Percentiles rank a stretch among this genome's conserved stretches.
phyloP scores from a whole-genome alignment of 2,329 filamentous ascomycete species.

The Claviceps lovelessii region DNA sequence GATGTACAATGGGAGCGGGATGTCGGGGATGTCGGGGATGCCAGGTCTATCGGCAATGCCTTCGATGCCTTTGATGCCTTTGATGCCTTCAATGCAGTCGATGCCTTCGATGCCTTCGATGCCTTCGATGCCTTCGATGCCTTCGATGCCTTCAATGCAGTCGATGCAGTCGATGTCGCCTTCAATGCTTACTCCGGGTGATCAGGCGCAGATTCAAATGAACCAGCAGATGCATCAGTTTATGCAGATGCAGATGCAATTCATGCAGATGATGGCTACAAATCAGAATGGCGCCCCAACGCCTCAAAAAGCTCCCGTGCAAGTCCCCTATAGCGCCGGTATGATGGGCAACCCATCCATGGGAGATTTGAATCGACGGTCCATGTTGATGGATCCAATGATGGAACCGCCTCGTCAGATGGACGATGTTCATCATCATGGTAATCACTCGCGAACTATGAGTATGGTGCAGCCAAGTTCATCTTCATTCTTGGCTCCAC shows the following conservation, averaged over 20 bases:
- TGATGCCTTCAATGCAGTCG: constrained; percentile 13
- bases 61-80: constrained; percentile 28
- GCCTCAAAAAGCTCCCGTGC: constrained; percentile 17
- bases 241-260: constrained; percentile 72
- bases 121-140: constrained; percentile 26
- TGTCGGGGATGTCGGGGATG: constrained; percentile 9
- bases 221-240: constrained; percentile 73
- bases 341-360: constrained; percentile 25
- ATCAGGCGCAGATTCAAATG: constrained; percentile 67
- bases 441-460: constrained; percentile 49
- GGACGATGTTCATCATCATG: constrained; percentile 15
- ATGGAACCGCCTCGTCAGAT: constrained; percentile 27
- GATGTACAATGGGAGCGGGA: constrained; percentile 23
- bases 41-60: no score
- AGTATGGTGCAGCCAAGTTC: constrained; percentile 67
- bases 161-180: constrained; percentile 29
- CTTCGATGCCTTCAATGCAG: constrained; percentile 19
- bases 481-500: constrained; percentile 40
- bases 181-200: constrained; percentile 40
- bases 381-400: constrained; percentile 32
- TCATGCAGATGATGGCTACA: constrained; percentile 67
- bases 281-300: constrained; percentile 20
- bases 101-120: constrained; percentile 31
- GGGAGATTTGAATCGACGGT: constrained; percentile 30
- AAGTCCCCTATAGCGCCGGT: constrained; percentile 14